These are phyloP conservation scores for Neurospora pannonica DNA, from an alignment of 495 filamentous ascomycete genomes.

Conservation along the genomic window DNA sequence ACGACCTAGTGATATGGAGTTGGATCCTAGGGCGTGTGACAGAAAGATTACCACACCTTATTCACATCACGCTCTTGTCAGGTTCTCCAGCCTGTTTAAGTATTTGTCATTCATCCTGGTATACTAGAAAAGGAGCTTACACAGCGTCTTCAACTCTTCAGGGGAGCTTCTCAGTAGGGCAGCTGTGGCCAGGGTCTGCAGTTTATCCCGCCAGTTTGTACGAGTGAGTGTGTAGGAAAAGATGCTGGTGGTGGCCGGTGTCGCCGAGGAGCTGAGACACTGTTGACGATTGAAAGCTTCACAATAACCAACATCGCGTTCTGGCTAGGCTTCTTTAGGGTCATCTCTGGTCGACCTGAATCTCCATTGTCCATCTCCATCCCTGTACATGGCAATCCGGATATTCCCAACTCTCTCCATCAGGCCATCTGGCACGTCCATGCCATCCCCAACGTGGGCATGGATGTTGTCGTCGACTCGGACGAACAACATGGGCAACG, in stretches of 20 bases:
- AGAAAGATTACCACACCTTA: not conserved
- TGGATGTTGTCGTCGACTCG: conserved; percentile 25
- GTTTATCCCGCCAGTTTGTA: not conserved
- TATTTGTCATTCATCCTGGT: not conserved
- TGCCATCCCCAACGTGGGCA: conserved; percentile 20
- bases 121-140: not conserved
- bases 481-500: conserved; percentile 30
- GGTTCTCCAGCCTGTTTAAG: not conserved
- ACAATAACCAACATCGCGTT: not conserved
- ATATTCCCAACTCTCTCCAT: conserved; percentile 19
- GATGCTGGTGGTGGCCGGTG: not conserved
- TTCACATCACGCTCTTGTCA: not conserved
- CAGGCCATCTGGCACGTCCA: conserved; percentile 28
- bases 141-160: not conserved
- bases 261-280: not conserved
- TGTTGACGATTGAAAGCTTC: not conserved
- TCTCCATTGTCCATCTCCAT: conserved; percentile 24
- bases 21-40: not conserved
- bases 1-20: not conserved
- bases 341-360: conserved; percentile 13
- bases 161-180: not conserved
- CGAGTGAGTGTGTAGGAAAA: not conserved
- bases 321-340: not conserved
- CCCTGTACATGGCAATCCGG: conserved; percentile 22
- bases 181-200: not conserved